phyloP scores from a whole-genome alignment of 2,329 filamentous ascomycete genomes.

The Calonectria crousiana region DNA sequence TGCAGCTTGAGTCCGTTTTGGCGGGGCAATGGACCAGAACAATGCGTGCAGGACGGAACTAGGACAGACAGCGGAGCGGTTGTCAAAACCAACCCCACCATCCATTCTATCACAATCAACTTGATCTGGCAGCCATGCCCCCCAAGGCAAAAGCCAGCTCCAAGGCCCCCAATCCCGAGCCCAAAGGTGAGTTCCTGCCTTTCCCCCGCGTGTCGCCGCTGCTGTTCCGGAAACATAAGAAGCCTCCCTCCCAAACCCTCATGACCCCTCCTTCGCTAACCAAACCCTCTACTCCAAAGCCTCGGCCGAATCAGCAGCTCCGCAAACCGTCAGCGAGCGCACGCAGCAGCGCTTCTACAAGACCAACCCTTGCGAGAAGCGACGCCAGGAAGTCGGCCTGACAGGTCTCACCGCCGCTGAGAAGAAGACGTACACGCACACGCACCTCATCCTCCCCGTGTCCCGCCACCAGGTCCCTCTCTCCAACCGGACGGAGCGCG shows the following conservation, averaged over 20 bases:
- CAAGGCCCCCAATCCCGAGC: conserved; percentile 44
- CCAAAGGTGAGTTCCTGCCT: conserved; percentile 30
- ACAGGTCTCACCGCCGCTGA: conserved; percentile 61
- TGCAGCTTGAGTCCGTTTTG: conserved; percentile 19
- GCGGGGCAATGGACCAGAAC: conserved; percentile 38
- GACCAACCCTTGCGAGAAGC: conserved; percentile 62
- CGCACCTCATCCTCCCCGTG: conserved; percentile 59
- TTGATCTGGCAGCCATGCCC: conserved; percentile 47
- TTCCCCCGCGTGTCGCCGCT: background rate
- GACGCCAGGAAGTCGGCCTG: conserved; percentile 59
- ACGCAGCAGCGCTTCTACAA: conserved; percentile 61
- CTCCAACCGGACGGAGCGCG: conserved; percentile 64
- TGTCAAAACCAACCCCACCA: conserved; percentile 38
- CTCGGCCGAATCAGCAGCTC: conserved; percentile 49
- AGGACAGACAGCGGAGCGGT: conserved; percentile 30
- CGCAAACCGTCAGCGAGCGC: conserved; percentile 62
- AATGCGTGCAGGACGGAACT: conserved; percentile 7
- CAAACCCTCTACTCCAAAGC: conserved; percentile 21
- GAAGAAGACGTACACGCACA: conserved; percentile 61
- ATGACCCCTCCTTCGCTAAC: background rate
- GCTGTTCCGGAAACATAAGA: background rate
- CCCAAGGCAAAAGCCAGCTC: conserved; percentile 52
- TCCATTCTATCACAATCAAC: conserved; percentile 20
- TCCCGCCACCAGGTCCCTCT: conserved; percentile 50
- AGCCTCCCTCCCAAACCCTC: background rate